Evolutionary conservation across 768 basidiomycete genomes (phyloP).

Genomic region (Podaxis sp.): DNA sequence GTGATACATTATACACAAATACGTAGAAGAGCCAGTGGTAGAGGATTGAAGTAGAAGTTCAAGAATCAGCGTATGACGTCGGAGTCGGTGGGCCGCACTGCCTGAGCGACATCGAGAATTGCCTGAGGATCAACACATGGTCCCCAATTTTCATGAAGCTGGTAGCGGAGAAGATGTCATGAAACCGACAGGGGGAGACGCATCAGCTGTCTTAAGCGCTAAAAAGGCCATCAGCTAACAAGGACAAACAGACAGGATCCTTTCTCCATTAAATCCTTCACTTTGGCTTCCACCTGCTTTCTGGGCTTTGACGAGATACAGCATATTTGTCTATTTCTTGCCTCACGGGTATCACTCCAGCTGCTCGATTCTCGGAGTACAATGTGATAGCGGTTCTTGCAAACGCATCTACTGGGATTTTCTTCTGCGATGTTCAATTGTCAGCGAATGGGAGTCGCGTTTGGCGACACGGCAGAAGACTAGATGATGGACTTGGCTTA

Average conservation of each 20-base stretch:
- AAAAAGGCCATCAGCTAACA: background rate
- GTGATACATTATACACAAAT: conserved; percentile 2
- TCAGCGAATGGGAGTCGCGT: background rate
- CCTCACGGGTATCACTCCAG: background rate
- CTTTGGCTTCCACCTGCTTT: background rate
- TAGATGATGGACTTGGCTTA: background rate
- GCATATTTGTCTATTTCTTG: background rate
- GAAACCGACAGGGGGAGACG: background rate
- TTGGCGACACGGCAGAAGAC: conserved; percentile 10
- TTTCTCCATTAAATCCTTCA: background rate
- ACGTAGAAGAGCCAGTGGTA: background rate
- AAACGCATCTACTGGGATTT: background rate
- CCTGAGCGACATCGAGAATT: background rate
- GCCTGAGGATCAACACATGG: background rate
- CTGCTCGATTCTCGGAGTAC: background rate
- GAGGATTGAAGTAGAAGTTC: background rate
- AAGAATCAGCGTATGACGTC: background rate
- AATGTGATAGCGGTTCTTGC: background rate
- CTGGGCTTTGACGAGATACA: background rate
- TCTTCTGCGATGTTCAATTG: background rate
- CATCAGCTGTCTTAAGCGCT: conserved; percentile 2
- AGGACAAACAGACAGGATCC: background rate
- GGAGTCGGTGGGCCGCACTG: background rate
- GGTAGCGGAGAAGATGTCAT: background rate
- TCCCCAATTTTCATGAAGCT: background rate